These are phyloP conservation scores for Pestalotiopsis sp. DNA, from an alignment of 2,329 filamentous ascomycete species.

Conservation along the genomic window DNA sequence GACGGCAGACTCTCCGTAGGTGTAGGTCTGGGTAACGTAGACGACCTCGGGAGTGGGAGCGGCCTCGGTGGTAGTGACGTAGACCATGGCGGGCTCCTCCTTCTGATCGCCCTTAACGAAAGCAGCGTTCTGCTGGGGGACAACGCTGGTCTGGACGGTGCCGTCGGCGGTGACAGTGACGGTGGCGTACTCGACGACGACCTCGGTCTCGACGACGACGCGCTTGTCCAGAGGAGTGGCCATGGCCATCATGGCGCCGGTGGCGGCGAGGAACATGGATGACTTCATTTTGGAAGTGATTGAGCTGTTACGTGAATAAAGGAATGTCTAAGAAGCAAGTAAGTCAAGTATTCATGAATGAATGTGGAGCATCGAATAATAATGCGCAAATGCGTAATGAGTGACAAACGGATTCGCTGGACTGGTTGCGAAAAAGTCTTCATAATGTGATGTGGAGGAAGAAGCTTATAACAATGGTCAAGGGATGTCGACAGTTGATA, in stretches of 20 bases:
- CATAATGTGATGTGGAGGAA: neutral
- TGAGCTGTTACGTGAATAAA: neutral
- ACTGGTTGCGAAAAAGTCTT: neutral
- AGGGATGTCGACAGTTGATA: neutral
- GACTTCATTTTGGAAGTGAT: constrained; percentile 39
- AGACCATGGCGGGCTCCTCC: neutral
- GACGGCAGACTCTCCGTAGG: constrained; percentile 1
- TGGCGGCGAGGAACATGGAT: constrained; percentile 36
- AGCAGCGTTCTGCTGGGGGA: constrained; percentile 18
- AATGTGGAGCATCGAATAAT: neutral
- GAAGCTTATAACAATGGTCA: neutral
- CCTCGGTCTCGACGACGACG: constrained; percentile 31
- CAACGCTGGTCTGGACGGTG: constrained; percentile 10
- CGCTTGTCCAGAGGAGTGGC: constrained; percentile 36
- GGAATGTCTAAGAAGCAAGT: constrained; percentile 14
- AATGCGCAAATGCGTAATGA: neutral
- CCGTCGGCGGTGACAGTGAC: constrained; percentile 38
- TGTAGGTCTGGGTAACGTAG: constrained; percentile 6
- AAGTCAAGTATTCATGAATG: neutral
- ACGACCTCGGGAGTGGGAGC: constrained; percentile 14
- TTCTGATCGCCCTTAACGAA: constrained; percentile 16
- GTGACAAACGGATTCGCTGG: neutral
- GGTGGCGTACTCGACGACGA: constrained; percentile 32
- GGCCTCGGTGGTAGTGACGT: constrained; percentile 13
- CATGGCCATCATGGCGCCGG: constrained; percentile 35